Conservation (phyloP, 164 flowering plant species). For the Vitis amurensis region DNA sequence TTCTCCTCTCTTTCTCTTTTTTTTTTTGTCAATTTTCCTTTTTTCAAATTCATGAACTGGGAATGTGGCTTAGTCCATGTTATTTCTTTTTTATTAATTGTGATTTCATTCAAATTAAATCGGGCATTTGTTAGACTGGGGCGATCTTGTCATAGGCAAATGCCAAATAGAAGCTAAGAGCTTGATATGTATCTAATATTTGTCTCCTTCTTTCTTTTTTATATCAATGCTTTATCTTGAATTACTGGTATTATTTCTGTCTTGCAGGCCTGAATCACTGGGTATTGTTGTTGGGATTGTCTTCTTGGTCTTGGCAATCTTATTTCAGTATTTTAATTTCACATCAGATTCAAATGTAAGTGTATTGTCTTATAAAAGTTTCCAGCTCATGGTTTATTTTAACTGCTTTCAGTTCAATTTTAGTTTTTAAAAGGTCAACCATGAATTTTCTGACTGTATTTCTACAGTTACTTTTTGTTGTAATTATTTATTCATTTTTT, state of each 20-base stretch:
- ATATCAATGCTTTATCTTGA: too few species aligned
- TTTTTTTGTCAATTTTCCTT: not conserved
- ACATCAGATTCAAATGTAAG: constrained; percentile 84
- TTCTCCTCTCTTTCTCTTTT: too few species aligned
- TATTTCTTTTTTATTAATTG: too few species aligned
- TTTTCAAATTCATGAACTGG: not conserved
- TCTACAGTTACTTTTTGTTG: not conserved
- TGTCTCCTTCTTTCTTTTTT: too few species aligned
- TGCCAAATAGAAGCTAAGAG: too few species aligned
- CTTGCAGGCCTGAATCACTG: constrained; percentile 90
- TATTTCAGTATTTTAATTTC: constrained; percentile 82
- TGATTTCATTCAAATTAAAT: too few species aligned
- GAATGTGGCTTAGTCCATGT: not conserved
- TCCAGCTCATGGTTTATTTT: not conserved
- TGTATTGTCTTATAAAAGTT: not conserved
- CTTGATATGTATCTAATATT: too few species aligned
- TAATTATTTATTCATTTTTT: not conserved
- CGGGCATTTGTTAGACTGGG: too few species aligned
- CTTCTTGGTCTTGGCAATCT: constrained; percentile 69
- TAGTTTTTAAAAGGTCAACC: not conserved
- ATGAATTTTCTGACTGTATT: too few species aligned
- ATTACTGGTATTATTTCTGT: not conserved
- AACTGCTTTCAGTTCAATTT: not conserved
- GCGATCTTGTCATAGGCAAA: too few species aligned
- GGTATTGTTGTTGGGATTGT: constrained; percentile 90